phyloP scores from a whole-genome alignment of 768 basidiomycete genomes.

The Amanita subjunquillea region DNA sequence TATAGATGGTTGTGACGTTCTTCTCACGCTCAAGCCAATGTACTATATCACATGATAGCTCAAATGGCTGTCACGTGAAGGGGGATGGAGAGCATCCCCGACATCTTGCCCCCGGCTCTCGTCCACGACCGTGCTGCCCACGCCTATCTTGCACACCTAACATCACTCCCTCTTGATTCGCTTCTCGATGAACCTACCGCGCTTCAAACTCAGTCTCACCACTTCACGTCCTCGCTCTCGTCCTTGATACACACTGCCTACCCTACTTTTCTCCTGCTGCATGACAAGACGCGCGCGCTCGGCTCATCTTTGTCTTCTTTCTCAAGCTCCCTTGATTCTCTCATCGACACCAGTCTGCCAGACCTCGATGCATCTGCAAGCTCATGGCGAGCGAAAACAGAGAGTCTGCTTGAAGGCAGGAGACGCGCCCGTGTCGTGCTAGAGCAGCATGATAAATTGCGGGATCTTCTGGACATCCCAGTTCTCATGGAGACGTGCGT shows the following conservation, averaged over 20 bases:
- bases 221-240: constrained; percentile 82
- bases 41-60: no score
- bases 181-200: constrained; percentile 66
- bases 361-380: constrained; percentile 64
- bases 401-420: constrained; percentile 63
- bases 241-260: constrained; percentile 88
- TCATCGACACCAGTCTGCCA: constrained; percentile 63
- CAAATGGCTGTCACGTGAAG: no score
- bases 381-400: constrained; percentile 65
- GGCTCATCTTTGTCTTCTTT: constrained; percentile 64
- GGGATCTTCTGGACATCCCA: constrained; percentile 86
- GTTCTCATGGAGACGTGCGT: constrained; percentile 89
- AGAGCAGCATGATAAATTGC: constrained; percentile 89
- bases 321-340: constrained; percentile 57
- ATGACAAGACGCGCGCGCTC: constrained; percentile 68
- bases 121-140: constrained; percentile 16
- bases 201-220: constrained; percentile 77
- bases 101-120: constrained; percentile 3
- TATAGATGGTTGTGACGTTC: no score
- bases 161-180: constrained; percentile 52
- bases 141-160: constrained; percentile 56
- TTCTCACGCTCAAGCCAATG: no score
- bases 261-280: constrained; percentile 84
- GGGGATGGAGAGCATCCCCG: not conserved
- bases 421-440: constrained; percentile 75